Evolutionary conservation across 192 early-diverging fungal genomes (phyloP).

Genomic region (Backusella macrospora): DNA sequence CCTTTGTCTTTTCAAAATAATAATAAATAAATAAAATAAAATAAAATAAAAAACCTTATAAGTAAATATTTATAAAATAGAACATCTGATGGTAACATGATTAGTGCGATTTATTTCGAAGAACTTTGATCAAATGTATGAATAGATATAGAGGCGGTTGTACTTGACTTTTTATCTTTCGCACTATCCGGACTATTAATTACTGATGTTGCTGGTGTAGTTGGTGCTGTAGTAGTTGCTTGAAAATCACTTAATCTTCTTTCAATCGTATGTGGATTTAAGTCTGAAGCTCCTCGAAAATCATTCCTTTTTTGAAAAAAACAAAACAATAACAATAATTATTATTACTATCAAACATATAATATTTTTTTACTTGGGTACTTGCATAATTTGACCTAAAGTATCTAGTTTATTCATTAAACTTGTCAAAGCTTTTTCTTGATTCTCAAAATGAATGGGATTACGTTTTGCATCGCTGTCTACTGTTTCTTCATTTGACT

Average conservation of each 20-base stretch:
- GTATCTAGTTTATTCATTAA: slow-evolving; percentile 18
- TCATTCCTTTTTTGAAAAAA: slow-evolving; percentile 2
- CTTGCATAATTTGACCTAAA: slow-evolving; percentile 28
- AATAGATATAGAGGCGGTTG: neutral
- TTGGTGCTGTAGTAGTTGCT: neutral
- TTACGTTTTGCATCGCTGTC: slow-evolving; percentile 26
- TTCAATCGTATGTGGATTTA: slow-evolving; percentile 8
- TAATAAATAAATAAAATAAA: too few species aligned
- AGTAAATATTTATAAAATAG: too few species aligned
- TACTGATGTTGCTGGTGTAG: neutral
- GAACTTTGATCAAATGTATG: neutral
- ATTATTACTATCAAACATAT: neutral
- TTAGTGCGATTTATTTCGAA: neutral
- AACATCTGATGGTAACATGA: too few species aligned
- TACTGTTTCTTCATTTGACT: slow-evolving; percentile 12
- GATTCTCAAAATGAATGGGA: slow-evolving; percentile 16
- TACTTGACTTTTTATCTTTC: neutral
- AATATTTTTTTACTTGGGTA: neutral
- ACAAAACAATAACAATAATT: too few species aligned
- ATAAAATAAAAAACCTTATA: too few species aligned
- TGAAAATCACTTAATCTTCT: neutral
- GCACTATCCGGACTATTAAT: neutral
- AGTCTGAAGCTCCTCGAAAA: slow-evolving; percentile 11
- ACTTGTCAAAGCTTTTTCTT: neutral
- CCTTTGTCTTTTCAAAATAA: too few species aligned